Evolutionary conservation across 2,329 filamentous ascomycete genomes (phyloP).

Genomic region (Apiospora hydei): DNA sequence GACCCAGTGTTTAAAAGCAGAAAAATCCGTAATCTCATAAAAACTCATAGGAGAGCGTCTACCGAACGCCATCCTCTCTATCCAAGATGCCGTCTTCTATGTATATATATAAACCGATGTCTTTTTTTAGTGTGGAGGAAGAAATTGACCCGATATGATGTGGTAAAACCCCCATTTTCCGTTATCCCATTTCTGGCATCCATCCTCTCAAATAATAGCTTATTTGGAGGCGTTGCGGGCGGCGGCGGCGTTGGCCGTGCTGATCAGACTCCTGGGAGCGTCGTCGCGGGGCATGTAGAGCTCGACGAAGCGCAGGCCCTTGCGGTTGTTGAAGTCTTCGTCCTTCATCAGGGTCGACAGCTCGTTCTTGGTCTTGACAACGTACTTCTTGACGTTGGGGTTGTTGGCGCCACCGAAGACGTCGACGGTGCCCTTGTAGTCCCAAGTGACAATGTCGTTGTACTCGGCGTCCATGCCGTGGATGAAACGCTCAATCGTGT

Average conservation of each 20-base stretch:
- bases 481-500: slow-evolving; percentile 88
- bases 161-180: background rate
- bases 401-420: slow-evolving; percentile 70
- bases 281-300: slow-evolving; percentile 82
- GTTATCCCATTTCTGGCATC: background rate
- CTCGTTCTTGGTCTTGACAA: slow-evolving; percentile 73
- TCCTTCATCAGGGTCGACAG: slow-evolving; percentile 71
- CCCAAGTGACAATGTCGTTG: slow-evolving; percentile 83
- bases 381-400: slow-evolving; percentile 66
- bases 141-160: background rate
- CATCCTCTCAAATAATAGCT: slow-evolving; percentile 16
- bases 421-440: slow-evolving; percentile 71
- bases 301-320: slow-evolving; percentile 75
- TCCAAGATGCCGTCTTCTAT: slow-evolving; percentile 17
- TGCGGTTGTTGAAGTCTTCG: slow-evolving; percentile 65
- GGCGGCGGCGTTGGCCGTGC: slow-evolving; percentile 75
- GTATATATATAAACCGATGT: slow-evolving; percentile 19
- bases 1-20: background rate
- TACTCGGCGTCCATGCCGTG: slow-evolving; percentile 82
- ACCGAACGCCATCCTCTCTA: slow-evolving; percentile 21
- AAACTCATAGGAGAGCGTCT: slow-evolving; percentile 12
- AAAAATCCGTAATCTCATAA: slow-evolving; percentile 21
- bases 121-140: slow-evolving; percentile 4
- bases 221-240: slow-evolving; percentile 63
- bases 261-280: slow-evolving; percentile 72